A percentile compares a stretch with the other conserved stretches of the same genome.
These are phyloP conservation scores for Xanthoparmelia taractica DNA, from an alignment of 495 filamentous ascomycete genomes.

Conservation along the genomic window DNA sequence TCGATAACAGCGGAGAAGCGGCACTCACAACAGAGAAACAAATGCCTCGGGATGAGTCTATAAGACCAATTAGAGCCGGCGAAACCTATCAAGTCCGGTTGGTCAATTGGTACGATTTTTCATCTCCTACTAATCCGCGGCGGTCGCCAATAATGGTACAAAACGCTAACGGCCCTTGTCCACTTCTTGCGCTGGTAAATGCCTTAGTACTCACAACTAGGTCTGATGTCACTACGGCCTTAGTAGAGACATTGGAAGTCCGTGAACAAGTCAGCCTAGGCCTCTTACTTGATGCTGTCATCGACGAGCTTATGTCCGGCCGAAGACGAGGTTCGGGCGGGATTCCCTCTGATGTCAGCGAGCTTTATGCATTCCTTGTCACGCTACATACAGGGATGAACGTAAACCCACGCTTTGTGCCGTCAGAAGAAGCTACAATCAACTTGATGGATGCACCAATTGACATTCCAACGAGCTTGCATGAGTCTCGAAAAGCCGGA, in stretches of 20 bases:
- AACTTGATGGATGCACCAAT: conserved; percentile 38
- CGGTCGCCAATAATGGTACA: conserved; percentile 78
- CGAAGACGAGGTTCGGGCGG: conserved; percentile 41
- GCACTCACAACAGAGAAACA: conserved; percentile 19
- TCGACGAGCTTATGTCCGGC: conserved; percentile 81
- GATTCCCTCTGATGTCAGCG: conserved; percentile 74
- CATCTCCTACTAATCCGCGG: conserved; percentile 35
- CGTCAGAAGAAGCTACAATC: conserved; percentile 36
- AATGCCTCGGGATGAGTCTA: conserved; percentile 34
- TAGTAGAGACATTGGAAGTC: conserved; percentile 65
- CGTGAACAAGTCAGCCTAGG: conserved; percentile 85
- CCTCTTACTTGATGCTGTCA: conserved; percentile 31
- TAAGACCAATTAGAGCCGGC: conserved; percentile 39
- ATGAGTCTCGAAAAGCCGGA: conserved; percentile 50
- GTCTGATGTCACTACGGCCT: conserved; percentile 52
- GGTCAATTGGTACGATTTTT: conserved; percentile 52
- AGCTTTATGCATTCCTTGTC: conserved; percentile 78
- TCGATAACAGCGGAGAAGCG: background rate
- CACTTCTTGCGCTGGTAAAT: conserved; percentile 88
- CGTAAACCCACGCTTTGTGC: conserved; percentile 81
- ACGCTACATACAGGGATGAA: conserved; percentile 96
- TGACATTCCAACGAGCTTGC: conserved; percentile 28
- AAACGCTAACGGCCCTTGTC: conserved; percentile 90
- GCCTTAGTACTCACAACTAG: conserved; percentile 76
- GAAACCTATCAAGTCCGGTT: conserved; percentile 68